Conservation (phyloP, 2,329 filamentous ascomycete species). For the Epichloe typhina region DNA sequence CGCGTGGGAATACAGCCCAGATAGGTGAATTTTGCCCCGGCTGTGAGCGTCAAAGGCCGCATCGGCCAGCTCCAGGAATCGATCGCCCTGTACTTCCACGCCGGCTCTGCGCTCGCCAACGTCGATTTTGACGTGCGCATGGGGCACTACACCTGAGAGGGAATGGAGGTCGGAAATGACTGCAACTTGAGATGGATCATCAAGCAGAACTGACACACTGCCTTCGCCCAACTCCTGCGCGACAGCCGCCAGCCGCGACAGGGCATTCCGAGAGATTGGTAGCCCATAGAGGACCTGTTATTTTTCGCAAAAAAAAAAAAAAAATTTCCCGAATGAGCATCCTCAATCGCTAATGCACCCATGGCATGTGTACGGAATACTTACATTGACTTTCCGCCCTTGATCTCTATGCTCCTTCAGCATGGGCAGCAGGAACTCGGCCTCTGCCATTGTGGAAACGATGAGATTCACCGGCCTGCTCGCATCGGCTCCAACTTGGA, state of each 20-base stretch:
- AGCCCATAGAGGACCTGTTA: conserved; percentile 56
- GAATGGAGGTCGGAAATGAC: conserved; percentile 28
- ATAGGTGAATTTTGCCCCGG: conserved; percentile 27
- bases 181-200: conserved; percentile 50
- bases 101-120: conserved; percentile 62
- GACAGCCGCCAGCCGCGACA: conserved; percentile 46
- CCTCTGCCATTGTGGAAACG: conserved; percentile 62
- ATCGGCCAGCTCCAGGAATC: conserved; percentile 37
- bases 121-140: conserved; percentile 61
- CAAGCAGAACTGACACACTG: conserved; percentile 52
- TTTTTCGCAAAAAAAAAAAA: neutral
- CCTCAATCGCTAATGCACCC: neutral
- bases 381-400: conserved; percentile 46
- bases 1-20: conserved; percentile 61
- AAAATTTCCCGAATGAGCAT: neutral
- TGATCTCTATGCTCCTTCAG: conserved; percentile 42
- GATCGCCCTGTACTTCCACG: conserved; percentile 32
- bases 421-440: conserved; percentile 50
- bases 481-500: conserved; percentile 52
- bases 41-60: conserved; percentile 15
- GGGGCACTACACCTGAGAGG: conserved; percentile 32
- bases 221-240: conserved; percentile 40
- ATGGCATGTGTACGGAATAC: conserved; percentile 7
- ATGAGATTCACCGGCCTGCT: conserved; percentile 45
- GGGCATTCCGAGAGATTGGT: conserved; percentile 47